Evolutionary conservation across 305 asterid species (phyloP), one percentile per base, ranked within the genome.

Genomic region (Fraxinus baroniana): DNA sequence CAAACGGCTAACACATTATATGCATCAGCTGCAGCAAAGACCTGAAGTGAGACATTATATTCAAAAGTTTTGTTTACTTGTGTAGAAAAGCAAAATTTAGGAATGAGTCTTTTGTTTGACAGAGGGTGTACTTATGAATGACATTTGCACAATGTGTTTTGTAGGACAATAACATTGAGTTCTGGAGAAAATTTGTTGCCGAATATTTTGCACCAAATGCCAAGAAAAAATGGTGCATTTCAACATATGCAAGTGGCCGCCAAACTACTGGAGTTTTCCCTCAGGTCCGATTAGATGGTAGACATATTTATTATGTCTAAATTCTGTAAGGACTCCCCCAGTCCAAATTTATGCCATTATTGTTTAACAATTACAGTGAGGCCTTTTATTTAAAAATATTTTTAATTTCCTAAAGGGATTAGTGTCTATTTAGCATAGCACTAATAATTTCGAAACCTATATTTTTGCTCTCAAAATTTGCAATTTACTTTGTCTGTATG

Each of bases 161-260:
- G 79, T 80, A 94, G 98, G 96, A 94, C 86, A 94, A 94, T 82
- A 91, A 82, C 76, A 91, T 94, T n/a, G 96, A 90, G 74, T 94
- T 90, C 84, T 94, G 97, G 98, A 91, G 94, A 80, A 90, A 91
- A 85, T 91, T 92, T 85, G 98, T 92, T 0, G 87, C 89, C 0
- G 98, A 93, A 82, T 93, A 86, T 79, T 93, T 90, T 86, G 91
- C 92, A 17, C 97, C 95, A 17, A 90, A 87, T 86, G 97, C 97
- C 80, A 92, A 89, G 93, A 94, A 91, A 83, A 94, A 90, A 80
- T 94, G 94, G 97, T 94, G 98, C 46, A 92, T 94, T 49, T 94
- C 98, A 2, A 87, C 89, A 93, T 94, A 94, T 85, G 96, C 94
- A 86, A 91, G 86, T 80, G 94, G 97, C 41, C 94, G 97, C 37